Evolutionary conservation across 768 basidiomycete species (phyloP).

Genomic region (Leccinum arenicola): DNA sequence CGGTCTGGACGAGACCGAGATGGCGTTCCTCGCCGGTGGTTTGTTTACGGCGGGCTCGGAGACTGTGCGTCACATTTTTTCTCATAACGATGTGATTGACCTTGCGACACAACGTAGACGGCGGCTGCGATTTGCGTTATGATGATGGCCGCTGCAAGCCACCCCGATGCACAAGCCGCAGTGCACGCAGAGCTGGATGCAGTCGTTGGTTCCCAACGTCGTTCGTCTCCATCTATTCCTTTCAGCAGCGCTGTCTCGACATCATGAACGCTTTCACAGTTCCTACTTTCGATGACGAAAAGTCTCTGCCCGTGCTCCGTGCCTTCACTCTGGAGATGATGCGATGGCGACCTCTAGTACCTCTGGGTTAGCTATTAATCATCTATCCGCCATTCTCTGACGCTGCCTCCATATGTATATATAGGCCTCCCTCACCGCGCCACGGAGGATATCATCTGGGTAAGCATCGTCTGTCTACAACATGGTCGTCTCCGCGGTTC

Average conservation of each 20-base stretch:
- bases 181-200: conserved; percentile 52
- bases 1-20: conserved; percentile 50
- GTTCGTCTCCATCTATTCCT: neutral
- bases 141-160: conserved; percentile 47
- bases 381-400: no score
- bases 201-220: conserved; percentile 38
- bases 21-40: conserved; percentile 55
- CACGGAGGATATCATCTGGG: conserved; percentile 20
- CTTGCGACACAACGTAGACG: conserved; percentile 37
- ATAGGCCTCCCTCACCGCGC: conserved; percentile 13
- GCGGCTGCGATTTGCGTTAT: conserved; percentile 47
- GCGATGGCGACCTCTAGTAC: conserved; percentile 33
- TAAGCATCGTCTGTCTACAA: neutral
- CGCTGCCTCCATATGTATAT: no score
- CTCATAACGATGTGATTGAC: neutral
- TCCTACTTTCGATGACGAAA: conserved; percentile 34
- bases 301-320: conserved; percentile 27
- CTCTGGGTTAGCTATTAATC: conserved; percentile 16
- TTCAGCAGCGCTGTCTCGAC: neutral
- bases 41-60: conserved; percentile 59
- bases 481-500: neutral
- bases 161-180: conserved; percentile 44
- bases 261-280: conserved; percentile 16
- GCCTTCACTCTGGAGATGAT: conserved; percentile 36
- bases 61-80: conserved; percentile 31